Conservation (phyloP, 768 basidiomycete species). For the Mycena vulgaris region DNA sequence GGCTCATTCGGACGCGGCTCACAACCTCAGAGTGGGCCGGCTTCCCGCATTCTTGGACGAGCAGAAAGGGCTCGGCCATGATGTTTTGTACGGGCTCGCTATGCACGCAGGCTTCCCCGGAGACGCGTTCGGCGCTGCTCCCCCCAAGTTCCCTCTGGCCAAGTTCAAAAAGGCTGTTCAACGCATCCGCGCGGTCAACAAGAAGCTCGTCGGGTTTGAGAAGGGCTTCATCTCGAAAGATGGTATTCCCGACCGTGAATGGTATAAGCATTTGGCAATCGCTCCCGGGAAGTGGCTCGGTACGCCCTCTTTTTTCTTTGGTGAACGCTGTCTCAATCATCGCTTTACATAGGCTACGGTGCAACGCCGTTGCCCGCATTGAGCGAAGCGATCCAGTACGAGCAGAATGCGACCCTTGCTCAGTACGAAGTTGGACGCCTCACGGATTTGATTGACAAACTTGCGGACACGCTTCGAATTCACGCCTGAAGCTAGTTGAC, state of each 20-base stretch:
- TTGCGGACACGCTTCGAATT: slow-evolving; percentile 58
- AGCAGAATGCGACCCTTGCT: slow-evolving; percentile 74
- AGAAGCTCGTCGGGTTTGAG: slow-evolving; percentile 81
- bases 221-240: slow-evolving; percentile 84
- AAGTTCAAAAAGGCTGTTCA: slow-evolving; percentile 71
- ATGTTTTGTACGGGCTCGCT: slow-evolving; percentile 26
- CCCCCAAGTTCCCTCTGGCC: slow-evolving; percentile 48
- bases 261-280: slow-evolving; percentile 90
- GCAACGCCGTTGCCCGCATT: slow-evolving; percentile 89
- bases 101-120: slow-evolving; percentile 26
- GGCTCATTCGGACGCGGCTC: not conserved
- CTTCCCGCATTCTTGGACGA: slow-evolving; percentile 45
- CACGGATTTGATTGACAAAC: slow-evolving; percentile 64
- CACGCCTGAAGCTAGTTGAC: slow-evolving; percentile 24
- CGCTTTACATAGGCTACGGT: slow-evolving; percentile 76
- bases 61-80: slow-evolving; percentile 28
- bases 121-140: slow-evolving; percentile 1
- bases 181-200: slow-evolving; percentile 72
- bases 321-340: not conserved
- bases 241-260: slow-evolving; percentile 86
- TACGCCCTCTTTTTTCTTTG: slow-evolving; percentile 47
- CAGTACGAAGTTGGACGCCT: slow-evolving; percentile 74
- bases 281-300: slow-evolving; percentile 91
- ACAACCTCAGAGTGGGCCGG: slow-evolving; percentile 45
- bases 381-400: slow-evolving; percentile 82